Base-by-base conservation (phyloP, 495 filamentous ascomycete genomes). In the Neurospora cerealis region DNA sequence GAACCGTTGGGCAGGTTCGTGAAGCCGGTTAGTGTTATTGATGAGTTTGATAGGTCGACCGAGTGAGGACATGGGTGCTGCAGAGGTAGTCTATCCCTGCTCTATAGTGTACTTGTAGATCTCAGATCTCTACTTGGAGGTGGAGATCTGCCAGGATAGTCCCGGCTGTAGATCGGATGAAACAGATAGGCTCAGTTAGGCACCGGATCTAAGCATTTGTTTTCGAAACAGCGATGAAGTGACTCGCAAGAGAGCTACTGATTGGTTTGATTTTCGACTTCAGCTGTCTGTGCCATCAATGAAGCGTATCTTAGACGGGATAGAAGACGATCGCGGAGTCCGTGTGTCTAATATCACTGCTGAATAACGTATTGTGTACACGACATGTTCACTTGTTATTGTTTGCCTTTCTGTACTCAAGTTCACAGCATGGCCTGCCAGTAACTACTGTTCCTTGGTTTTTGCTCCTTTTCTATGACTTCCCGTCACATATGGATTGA, bases 11-110 rank as follows among this genome's bases (percentile, higher is more conserved):
- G 86, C 9, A 82, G 77, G 71, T 88, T 85, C 77, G 78, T 82
- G 5, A 83, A 85, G 76, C 87, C 86, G 2, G 75, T 73, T 9
- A 88, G 87, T 73, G 86, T 88, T 0, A 86, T 89, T 71, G 86
- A 88, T 40, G 86, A 89, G 74, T 88, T 81, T 70, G 75, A 83
- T 74, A 34, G 37, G 11, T 69, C 70, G 37, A 13, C 1, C 28
- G 28, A 62, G 15, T 62, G 19, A 34, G 54, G 2, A 28, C 24
- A 32, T 2, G 11, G 17, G 5, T 0, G 48, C 2, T 32, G 13
- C 13, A 13, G 13, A 28, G 11, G 40, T 19, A 9, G 36, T 17
- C n/a, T 38, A 10, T 19, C 37, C n/a, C 2, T 48, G 15, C 24
- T 62, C 15, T 7, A 15, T 21, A 32, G 37, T 28, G 62, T 69